phyloP scores from a whole-genome alignment of 108 stramenopile species.

The Poteriospumella lacustris region DNA sequence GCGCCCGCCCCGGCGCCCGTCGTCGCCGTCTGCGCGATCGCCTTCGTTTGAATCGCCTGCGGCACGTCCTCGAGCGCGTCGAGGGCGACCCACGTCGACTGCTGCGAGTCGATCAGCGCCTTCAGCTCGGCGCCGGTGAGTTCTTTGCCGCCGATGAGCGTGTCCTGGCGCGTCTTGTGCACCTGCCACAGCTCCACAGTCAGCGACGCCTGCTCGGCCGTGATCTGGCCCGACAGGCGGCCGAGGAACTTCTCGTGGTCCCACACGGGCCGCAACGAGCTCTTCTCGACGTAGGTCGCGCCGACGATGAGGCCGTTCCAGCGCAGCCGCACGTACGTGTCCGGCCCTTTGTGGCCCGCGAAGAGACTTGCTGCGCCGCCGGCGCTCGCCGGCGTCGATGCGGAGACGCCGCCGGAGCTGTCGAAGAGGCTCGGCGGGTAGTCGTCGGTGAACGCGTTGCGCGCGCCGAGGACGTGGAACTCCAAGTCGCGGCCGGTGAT shows the following conservation, averaged over 20 bases:
- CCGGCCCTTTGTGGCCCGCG: no score
- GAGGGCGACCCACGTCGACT: neutral
- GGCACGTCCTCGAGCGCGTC: neutral
- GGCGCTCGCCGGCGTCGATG: no score
- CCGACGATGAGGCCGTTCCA: neutral
- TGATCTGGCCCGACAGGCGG: neutral
- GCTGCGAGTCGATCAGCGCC: neutral
- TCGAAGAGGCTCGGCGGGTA: no score
- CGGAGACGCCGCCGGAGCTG: no score
- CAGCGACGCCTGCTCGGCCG: neutral
- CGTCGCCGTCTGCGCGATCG: neutral
- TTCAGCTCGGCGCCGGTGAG: neutral
- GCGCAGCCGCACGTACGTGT: neutral
- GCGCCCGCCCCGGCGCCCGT: neutral
- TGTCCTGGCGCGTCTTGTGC: neutral
- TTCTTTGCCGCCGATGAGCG: neutral
- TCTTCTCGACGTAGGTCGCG: neutral
- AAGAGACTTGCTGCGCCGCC: no score
- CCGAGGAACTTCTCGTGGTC: neutral
- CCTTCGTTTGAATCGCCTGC: no score
- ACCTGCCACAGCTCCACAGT: neutral
- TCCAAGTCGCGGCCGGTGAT: no score
- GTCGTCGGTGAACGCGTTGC: no score
- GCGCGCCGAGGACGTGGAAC: no score
- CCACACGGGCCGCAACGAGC: neutral